Conservation (phyloP, 331 rosid species). For the Cydonia oblonga region DNA sequence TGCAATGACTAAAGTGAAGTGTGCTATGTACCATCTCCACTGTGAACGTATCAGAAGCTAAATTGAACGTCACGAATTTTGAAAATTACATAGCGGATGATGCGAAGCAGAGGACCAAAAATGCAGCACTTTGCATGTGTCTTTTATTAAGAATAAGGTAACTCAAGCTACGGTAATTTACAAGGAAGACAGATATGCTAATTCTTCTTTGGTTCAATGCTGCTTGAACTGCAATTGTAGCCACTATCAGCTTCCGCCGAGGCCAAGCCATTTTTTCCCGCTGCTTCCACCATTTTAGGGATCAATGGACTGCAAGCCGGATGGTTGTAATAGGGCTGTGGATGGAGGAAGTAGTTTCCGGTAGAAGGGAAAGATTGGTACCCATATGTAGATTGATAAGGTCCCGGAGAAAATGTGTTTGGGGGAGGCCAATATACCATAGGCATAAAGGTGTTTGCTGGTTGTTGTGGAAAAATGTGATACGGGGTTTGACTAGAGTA, state of each 20-base stretch:
- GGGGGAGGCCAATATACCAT: conserved; percentile 73
- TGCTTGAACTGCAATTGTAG: conserved; percentile 40
- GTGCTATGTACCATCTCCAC: too few relatives aligned
- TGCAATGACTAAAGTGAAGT: too few relatives aligned
- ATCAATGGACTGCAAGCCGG: conserved; percentile 20
- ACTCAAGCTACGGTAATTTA: background rate
- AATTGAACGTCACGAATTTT: too few relatives aligned
- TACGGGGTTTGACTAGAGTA: conserved; percentile 23
- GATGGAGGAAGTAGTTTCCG: conserved; percentile 42
- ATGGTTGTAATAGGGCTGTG: conserved; percentile 37
- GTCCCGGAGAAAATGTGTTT: conserved; percentile 40
- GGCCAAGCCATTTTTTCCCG: conserved; percentile 23
- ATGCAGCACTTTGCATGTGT: too few relatives aligned
- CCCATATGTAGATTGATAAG: conserved; percentile 41
- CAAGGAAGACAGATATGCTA: background rate
- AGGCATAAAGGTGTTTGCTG: conserved; percentile 50
- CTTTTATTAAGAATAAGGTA: background rate
- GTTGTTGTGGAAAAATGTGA: conserved; percentile 40
- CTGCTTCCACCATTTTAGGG: conserved; percentile 26
- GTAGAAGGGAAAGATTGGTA: conserved; percentile 42
- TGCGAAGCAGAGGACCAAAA: too few relatives aligned
- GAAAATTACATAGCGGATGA: too few relatives aligned
- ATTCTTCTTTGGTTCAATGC: conserved; percentile 22
- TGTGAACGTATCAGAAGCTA: too few relatives aligned
- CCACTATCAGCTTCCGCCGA: conserved; percentile 35